Evolutionary conservation across 2,329 filamentous ascomycete genomes (phyloP), one percentile per base, ranked within the genome.

Genomic region (Colletotrichum lini): DNA sequence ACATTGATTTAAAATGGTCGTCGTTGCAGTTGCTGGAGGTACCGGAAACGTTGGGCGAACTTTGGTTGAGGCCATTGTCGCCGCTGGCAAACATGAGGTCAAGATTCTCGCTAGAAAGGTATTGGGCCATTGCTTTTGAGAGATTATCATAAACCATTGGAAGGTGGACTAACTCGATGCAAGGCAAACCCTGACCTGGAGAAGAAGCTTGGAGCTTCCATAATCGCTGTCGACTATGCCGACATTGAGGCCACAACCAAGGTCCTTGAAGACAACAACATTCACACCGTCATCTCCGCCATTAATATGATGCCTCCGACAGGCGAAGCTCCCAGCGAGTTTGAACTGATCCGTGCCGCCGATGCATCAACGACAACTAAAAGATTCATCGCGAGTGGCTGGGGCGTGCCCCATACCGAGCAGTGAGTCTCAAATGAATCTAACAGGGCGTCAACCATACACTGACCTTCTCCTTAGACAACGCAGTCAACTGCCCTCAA

Each of bases 11-110:
- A 56, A 49, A 30, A 73, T 73, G 72, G 61, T 56, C 16, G 76
- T 81, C 23, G 78, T 87, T 49, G 85, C 83, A 60, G 80, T 87
- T 18, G 83, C 83, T 6, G 85, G 85, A 59, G 85, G 85, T 16
- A 83, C 82, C 0, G 84, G 85, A 30, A 78, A 78, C n/a, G 76
- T 87, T 2, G 85, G 85, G 15, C 81, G 80, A 21, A 81, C 84
- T 2, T 79, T 88, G 40, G 82, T 87, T 23, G 84, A 87, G 21
- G 82, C 78, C 26, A 73, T 87, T 18, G 73, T 73, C 10, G 78
- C 75, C 30, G 76, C 72, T 21, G 78, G 65, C 54, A 80, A 81
- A 52, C 79, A 83, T 65, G 69, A 83, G 13, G 78, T 86, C 13
- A 76, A 83, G 54, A 78, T 86, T 4, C 73, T 87, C 4, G 78